Percentiles rank a stretch among this genome's conserved stretches.
Evolutionary conservation across 225 moss, liverwort and hornwort species (phyloP).

Genomic region (Bryoerythrophyllum caledonicum): DNA sequence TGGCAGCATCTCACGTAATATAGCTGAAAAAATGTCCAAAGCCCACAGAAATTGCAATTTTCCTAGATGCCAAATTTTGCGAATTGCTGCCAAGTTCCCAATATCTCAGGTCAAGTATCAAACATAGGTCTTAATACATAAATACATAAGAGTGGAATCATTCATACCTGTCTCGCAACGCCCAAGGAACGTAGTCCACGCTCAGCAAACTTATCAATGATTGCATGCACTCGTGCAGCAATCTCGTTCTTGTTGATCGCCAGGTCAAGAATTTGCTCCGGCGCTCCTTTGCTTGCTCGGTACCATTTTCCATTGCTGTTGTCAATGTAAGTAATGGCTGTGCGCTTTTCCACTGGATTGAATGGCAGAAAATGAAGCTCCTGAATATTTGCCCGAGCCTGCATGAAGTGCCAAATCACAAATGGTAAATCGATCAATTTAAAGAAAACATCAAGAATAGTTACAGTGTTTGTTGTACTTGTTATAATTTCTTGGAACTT

Average conservation of each 20-base stretch:
- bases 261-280: constrained; percentile 67
- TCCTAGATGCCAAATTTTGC: too few relatives aligned
- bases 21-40: too few relatives aligned
- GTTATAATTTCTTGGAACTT: too few relatives aligned
- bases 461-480: too few relatives aligned
- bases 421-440: too few relatives aligned
- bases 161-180: constrained; percentile 62
- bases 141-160: not conserved
- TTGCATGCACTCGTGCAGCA: constrained; percentile 49
- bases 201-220: constrained; percentile 71
- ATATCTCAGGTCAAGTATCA: too few relatives aligned
- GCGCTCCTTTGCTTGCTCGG: constrained; percentile 76
- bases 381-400: constrained; percentile 65
- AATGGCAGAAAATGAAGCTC: constrained; percentile 65
- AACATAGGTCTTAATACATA: not conserved
- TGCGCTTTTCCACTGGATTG: constrained; percentile 76
- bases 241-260: constrained; percentile 50
- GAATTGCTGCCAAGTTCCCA: too few relatives aligned
- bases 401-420: not conserved
- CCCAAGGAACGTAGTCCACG: constrained; percentile 69
- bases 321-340: constrained; percentile 68
- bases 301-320: constrained; percentile 54
- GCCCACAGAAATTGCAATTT: too few relatives aligned
- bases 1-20: too few relatives aligned
- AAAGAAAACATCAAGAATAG: too few relatives aligned